Conservation (phyloP, 1,284 basidiomycete genomes). For the Cryptococcus sp. region DNA sequence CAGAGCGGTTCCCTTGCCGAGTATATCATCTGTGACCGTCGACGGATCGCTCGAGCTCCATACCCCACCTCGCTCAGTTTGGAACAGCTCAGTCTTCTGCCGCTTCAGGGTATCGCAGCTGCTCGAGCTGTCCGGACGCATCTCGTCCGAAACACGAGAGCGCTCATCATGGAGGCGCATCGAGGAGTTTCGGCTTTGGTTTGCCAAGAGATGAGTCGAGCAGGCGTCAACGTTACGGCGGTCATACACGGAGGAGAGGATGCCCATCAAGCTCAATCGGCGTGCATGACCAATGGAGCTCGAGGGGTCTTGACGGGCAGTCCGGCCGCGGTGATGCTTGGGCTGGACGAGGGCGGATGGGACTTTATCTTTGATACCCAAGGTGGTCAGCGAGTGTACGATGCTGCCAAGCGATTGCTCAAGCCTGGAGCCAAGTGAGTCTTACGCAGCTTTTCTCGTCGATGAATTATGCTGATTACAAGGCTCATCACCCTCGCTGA, state of each 20-base stretch:
- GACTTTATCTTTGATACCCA: conserved; percentile 75
- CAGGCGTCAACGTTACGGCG: conserved; percentile 40
- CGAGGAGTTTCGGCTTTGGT: conserved; percentile 68
- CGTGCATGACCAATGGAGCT: conserved; percentile 38
- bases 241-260: conserved; percentile 36
- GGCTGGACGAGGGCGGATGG: conserved; percentile 49
- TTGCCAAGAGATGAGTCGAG: conserved; percentile 60
- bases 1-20: conserved; percentile 76
- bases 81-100: conserved; percentile 73
- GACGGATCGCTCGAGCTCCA: conserved; percentile 65
- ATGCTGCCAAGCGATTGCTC: conserved; percentile 61
- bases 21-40: conserved; percentile 72
- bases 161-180: conserved; percentile 67
- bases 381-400: conserved; percentile 69
- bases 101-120: conserved; percentile 67
- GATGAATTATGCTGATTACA: not conserved
- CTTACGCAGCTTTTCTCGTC: not conserved
- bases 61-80: conserved; percentile 50
- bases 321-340: conserved; percentile 35
- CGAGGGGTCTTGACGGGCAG: conserved; percentile 39
- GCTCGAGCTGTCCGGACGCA: conserved; percentile 66
- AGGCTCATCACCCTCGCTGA: conserved; percentile 14
- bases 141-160: conserved; percentile 47
- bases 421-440: conserved; percentile 45
- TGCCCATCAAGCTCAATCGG: conserved; percentile 22